Evolutionary conservation across 257 asterid species (phyloP).

Genomic region (Przewalskia tangutica): DNA sequence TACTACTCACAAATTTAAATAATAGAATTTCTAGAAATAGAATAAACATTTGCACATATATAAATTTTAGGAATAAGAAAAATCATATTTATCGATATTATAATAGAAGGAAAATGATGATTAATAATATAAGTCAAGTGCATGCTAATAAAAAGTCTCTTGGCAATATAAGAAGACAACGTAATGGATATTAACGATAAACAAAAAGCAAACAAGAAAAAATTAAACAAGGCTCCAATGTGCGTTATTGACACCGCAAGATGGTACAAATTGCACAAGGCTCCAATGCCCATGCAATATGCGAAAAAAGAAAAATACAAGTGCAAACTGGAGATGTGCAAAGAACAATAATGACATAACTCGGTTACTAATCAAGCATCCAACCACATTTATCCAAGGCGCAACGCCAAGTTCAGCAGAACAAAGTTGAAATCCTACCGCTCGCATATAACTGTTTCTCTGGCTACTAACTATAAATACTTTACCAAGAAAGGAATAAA

Average conservation of each 20-base stretch:
- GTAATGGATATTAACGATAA: no score
- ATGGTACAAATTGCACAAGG: background rate
- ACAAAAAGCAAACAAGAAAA: no score
- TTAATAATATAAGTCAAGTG: no score
- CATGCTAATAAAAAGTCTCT: no score
- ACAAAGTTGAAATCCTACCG: slow-evolving; percentile 8
- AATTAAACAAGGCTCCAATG: no score
- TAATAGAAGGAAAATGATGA: no score
- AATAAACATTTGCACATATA: no score
- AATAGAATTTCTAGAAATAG: no score
- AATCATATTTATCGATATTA: no score
- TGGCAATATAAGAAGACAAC: no score
- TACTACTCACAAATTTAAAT: no score
- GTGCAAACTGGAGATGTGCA: background rate
- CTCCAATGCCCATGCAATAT: background rate
- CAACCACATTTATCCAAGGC: background rate
- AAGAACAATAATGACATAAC: background rate
- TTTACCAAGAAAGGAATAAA: background rate
- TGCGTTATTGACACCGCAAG: background rate
- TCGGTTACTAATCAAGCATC: background rate
- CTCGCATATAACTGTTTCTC: slow-evolving; percentile 19
- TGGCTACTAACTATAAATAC: slow-evolving; percentile 6
- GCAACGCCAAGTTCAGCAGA: background rate
- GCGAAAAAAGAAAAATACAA: background rate
- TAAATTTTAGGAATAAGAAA: no score